Evolutionary conservation across 805 yeast genomes (phyloP), one percentile per base, ranked within the genome.

Genomic region (Candida patagonica): DNA sequence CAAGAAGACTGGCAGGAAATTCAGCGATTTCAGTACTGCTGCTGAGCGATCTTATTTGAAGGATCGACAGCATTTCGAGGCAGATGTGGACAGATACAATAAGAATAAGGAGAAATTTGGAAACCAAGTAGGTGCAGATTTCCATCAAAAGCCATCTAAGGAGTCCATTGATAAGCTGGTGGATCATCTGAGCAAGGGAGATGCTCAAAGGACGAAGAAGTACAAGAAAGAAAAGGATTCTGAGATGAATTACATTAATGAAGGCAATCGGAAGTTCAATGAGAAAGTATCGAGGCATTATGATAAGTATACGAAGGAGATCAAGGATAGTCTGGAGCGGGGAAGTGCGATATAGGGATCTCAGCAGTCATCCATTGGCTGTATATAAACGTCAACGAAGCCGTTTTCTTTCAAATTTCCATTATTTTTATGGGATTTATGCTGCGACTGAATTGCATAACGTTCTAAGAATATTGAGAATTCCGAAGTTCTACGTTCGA

Each of bases 231-330:
- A 35, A 30, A 38, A 42, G 8, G 63, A 54, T 3, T 67, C 56
- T 4, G 62, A 55, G 4, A 63, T 71, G 22, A 53, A 50, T 19
- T 65, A 61, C 36, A 65, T 83, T 53, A 82, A 79, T 54, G 85
- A 78, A 47, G 78, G 78, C 57, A 83, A 83, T 63, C 72, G 70
- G 53, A 78, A 79, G 49, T 83, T 82, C 59, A 83, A 82, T 59
- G 73, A 71, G 54, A 82, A 83, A 52, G 61, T 83, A 47, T 58
- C 71, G 33, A 63, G 87, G 24, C 75, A 75, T 45, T 77, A 75
- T 49, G 70, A 68, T 43, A 62, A 65, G 42, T 62, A 61, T 35
- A 57, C 59, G 7, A 49, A 55, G 41, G 61, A 58, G 34, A 56
- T 59, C 24, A 38, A 56, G 12, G 66, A 60, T 33, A 47, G 62